Evolutionary conservation across 2,329 filamentous ascomycete species (phyloP).

Genomic region (Fusarium chuoi): DNA sequence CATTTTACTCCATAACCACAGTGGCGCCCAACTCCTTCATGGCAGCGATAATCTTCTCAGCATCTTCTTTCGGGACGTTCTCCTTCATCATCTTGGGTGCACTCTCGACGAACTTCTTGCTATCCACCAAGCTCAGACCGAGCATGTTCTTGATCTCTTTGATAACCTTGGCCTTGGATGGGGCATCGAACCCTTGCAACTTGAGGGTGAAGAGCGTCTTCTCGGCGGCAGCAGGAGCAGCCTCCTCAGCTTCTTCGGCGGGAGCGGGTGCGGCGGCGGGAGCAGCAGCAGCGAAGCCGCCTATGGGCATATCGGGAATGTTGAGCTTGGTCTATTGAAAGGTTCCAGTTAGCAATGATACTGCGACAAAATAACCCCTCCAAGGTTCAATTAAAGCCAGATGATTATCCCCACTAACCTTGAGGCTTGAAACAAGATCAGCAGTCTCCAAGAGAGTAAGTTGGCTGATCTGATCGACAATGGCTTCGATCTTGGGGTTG

Average conservation of each 20-base stretch:
- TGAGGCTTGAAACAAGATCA: conserved; percentile 92
- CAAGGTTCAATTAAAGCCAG: conserved; percentile 20
- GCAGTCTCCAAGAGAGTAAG: conserved; percentile 98
- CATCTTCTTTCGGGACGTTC: conserved; percentile 97
- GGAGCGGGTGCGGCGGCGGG: conserved; percentile 69
- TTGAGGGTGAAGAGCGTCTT: conserved; percentile 98
- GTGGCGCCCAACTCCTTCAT: conserved; percentile 94
- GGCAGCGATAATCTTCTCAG: conserved; percentile 96
- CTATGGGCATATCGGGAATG: conserved; percentile 96
- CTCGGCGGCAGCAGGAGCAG: conserved; percentile 89
- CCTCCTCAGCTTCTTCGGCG: conserved; percentile 85
- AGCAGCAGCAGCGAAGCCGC: conserved; percentile 82
- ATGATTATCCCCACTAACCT: conserved; percentile 67
- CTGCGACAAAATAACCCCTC: not conserved
- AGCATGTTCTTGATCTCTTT: conserved; percentile 99
- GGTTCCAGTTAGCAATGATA: conserved; percentile 26
- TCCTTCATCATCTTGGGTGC: conserved; percentile 99
- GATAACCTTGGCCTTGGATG: conserved; percentile 97
- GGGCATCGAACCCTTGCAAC: conserved; percentile 87
- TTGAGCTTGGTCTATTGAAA: conserved; percentile 82
- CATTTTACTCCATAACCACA: conserved; percentile 85
- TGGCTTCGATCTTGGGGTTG: conserved; percentile 92
- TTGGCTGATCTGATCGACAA: conserved; percentile 98
- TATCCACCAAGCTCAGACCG: conserved; percentile 95
- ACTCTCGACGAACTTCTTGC: conserved; percentile 99